Conservation (phyloP, 129 eudicot genomes). For the Glebionis coronaria region DNA sequence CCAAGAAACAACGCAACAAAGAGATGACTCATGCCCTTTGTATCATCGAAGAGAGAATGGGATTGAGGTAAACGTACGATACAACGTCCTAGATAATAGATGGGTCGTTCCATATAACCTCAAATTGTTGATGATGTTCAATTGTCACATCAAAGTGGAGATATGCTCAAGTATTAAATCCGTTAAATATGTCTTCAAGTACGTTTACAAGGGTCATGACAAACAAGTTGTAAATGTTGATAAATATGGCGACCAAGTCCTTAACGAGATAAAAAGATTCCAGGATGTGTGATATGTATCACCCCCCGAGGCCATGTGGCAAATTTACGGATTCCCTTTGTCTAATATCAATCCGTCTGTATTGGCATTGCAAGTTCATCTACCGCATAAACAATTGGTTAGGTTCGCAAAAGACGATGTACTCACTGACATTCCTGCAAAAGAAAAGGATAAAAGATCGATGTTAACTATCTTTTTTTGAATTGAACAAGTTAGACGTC, state of each 20-base stretch:
- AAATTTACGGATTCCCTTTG: background rate
- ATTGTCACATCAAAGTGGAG: background rate
- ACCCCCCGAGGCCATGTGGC: constrained; percentile 1
- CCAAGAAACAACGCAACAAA: background rate
- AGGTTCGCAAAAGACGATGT: background rate
- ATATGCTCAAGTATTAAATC: background rate
- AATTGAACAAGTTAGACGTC: background rate
- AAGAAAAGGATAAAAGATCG: background rate
- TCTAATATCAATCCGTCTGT: background rate
- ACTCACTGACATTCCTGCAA: background rate
- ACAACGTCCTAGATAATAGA: background rate
- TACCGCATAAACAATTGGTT: background rate
- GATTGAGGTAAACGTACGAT: background rate
- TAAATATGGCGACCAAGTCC: background rate
- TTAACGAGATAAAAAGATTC: background rate
- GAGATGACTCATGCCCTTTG: background rate
- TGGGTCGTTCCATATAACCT: background rate
- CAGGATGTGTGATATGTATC: background rate
- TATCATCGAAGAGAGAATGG: background rate
- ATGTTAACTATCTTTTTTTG: background rate
- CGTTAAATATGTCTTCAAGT: background rate
- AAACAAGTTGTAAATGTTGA: background rate
- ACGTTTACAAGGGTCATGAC: background rate
- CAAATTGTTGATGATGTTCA: background rate
- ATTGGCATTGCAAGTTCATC: background rate